Evolutionary conservation across 345 rosid species (phyloP).

Genomic region (Garcia nutans): DNA sequence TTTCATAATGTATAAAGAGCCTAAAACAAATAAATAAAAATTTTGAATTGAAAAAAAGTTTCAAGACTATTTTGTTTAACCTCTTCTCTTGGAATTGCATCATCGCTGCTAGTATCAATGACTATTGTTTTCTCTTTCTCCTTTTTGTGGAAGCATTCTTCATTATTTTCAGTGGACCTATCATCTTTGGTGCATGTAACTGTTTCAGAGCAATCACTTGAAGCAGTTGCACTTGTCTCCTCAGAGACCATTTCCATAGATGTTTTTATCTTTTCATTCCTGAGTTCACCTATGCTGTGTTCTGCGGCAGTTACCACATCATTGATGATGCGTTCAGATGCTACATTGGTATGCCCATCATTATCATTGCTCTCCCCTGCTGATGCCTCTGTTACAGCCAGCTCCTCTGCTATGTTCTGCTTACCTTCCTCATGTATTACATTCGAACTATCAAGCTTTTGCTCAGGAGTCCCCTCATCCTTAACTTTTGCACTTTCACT

Average conservation of each 20-base stretch:
- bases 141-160: conserved; percentile 18
- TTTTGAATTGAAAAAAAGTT: not conserved
- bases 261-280: conserved; percentile 19
- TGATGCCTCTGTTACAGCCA: conserved; percentile 2
- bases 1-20: not conserved
- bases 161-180: not conserved
- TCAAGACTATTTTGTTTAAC: conserved; percentile 6
- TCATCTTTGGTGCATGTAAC: conserved; percentile 20
- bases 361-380: conserved; percentile 7
- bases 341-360: not conserved
- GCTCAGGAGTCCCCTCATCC: conserved; percentile 8
- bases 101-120: not conserved
- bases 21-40: not conserved
- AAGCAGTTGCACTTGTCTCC: conserved; percentile 14
- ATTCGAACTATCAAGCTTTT: conserved; percentile 4
- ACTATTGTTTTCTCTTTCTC: conserved; percentile 10
- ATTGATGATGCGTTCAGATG: conserved; percentile 4
- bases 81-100: conserved; percentile 8
- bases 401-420: not conserved
- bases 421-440: conserved; percentile 10
- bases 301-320: conserved; percentile 9
- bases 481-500: conserved; percentile 10
- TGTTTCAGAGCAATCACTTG: conserved; percentile 13
- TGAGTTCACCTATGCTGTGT: conserved; percentile 12
- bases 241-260: conserved; percentile 3